Conservation (phyloP, 2,329 filamentous ascomycete species). For the Penicillium palitans region DNA sequence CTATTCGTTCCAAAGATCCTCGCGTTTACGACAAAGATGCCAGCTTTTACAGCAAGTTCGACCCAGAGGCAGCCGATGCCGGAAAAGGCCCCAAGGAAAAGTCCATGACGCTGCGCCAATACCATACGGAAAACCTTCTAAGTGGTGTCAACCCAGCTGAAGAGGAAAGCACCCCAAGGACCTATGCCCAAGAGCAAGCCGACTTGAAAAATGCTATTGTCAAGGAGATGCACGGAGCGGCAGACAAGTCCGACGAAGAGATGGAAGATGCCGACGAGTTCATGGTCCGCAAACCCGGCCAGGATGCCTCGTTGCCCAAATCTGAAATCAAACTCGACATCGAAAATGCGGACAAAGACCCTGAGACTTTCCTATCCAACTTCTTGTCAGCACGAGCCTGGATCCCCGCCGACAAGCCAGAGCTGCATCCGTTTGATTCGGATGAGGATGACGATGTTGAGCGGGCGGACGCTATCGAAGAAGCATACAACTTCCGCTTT, state of each 20-base stretch:
- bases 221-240: constrained; percentile 72
- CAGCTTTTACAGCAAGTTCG: constrained; percentile 72
- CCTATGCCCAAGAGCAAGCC: constrained; percentile 87
- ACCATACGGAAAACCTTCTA: constrained; percentile 87
- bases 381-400: constrained; percentile 92
- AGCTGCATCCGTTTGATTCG: constrained; percentile 82
- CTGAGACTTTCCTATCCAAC: constrained; percentile 89
- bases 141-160: constrained; percentile 65
- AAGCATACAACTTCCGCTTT: constrained; percentile 93
- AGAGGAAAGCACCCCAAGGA: constrained; percentile 57
- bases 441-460: constrained; percentile 79
- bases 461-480: constrained; percentile 81
- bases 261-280: constrained; percentile 68
- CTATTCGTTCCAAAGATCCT: constrained; percentile 88
- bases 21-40: constrained; percentile 78
- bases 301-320: constrained; percentile 34
- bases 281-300: constrained; percentile 68
- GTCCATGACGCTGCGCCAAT: constrained; percentile 82
- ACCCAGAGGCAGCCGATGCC: constrained; percentile 50
- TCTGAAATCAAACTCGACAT: constrained; percentile 65
- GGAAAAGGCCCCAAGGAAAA: constrained; percentile 67
- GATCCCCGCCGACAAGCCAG: constrained; percentile 67
- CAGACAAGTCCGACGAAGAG: constrained; percentile 49
- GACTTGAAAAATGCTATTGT: constrained; percentile 75
- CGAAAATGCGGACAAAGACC: constrained; percentile 78